Conservation (phyloP, 2,329 filamentous ascomycete species). For the Coleophoma eucalyptorum region DNA sequence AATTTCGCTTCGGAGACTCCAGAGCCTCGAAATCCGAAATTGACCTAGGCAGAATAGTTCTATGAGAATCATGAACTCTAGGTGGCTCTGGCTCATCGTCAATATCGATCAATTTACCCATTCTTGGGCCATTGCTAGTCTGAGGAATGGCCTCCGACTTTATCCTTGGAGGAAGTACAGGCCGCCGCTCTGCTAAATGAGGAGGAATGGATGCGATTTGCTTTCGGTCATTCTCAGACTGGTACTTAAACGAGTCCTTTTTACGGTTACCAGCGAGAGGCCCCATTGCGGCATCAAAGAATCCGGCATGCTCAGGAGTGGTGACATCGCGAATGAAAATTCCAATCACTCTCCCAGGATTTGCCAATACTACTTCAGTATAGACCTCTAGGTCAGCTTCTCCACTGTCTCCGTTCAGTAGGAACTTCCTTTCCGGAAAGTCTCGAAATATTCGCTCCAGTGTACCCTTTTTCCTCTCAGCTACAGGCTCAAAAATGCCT, state of each 20-base stretch:
- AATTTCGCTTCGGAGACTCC: conserved; percentile 26
- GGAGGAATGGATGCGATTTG: conserved; percentile 7
- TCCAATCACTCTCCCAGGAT: conserved; percentile 76
- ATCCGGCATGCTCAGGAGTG: conserved; percentile 66
- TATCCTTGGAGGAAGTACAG: conserved; percentile 19
- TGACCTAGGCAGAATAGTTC: conserved; percentile 20
- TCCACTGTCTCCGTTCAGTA: conserved; percentile 91
- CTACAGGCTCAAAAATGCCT: conserved; percentile 95
- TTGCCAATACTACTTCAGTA: conserved; percentile 81
- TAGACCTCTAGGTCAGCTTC: conserved; percentile 97
- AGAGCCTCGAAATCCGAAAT: conserved; percentile 17
- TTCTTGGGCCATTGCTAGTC: conserved; percentile 32
- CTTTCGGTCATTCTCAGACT: conserved; percentile 15
- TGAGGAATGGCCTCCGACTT: conserved; percentile 17
- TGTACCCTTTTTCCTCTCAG: conserved; percentile 87
- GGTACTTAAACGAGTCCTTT: conserved; percentile 9
- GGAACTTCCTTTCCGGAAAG: conserved; percentile 84
- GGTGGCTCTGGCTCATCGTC: conserved; percentile 45
- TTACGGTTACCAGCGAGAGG: conserved; percentile 21
- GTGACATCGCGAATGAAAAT: conserved; percentile 97
- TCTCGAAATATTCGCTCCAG: conserved; percentile 82
- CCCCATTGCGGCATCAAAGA: conserved; percentile 60
- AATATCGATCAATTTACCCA: conserved; percentile 59
- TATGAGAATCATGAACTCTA: conserved; percentile 29
- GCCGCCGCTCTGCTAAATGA: conserved; percentile 13